Percentiles rank a stretch among this genome's conserved stretches.
phyloP scores from a whole-genome alignment of 202 grass and related monocot species.

The Schoenoplectus triqueter region DNA sequence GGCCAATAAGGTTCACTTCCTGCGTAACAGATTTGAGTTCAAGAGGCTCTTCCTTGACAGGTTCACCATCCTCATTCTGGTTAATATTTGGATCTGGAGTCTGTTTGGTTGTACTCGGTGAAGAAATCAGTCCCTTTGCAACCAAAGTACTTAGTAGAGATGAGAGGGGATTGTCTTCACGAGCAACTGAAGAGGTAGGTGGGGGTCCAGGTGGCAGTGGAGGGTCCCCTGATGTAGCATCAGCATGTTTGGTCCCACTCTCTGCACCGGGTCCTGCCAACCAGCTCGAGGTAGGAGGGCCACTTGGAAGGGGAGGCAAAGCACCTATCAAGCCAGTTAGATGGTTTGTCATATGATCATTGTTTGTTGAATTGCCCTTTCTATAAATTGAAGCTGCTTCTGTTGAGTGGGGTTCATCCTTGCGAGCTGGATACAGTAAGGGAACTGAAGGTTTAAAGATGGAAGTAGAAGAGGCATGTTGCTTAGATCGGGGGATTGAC shows the following conservation, averaged over 20 bases:
- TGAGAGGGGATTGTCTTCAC: constrained; percentile 57
- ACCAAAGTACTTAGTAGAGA: constrained; percentile 91
- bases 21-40: constrained; percentile 37
- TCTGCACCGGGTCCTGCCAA: constrained; percentile 38
- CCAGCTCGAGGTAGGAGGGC: constrained; percentile 39
- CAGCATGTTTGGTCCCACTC: constrained; percentile 34
- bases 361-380: constrained; percentile 23
- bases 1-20: constrained; percentile 57
- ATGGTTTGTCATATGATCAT: constrained; percentile 20
- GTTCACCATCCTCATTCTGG: constrained; percentile 28
- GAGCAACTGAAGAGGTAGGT: constrained; percentile 43
- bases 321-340: constrained; percentile 12
- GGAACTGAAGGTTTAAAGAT: constrained; percentile 31
- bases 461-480: constrained; percentile 28
- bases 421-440: constrained; percentile 15
- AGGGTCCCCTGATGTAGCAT: constrained; percentile 43
- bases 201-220: constrained; percentile 71
- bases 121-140: constrained; percentile 91
- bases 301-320: constrained; percentile 53
- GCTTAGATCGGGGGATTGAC: constrained; percentile 10
- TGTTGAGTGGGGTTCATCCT: constrained; percentile 25
- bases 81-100: constrained; percentile 36
- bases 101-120: constrained; percentile 51
- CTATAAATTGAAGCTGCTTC: constrained; percentile 17
- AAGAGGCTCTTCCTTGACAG: constrained; percentile 32